Percentiles rank a stretch among this genome's conserved stretches.
These are phyloP conservation scores for Phlebiopsis gigantea DNA, from an alignment of 768 basidiomycete genomes.

Conservation along the genomic window DNA sequence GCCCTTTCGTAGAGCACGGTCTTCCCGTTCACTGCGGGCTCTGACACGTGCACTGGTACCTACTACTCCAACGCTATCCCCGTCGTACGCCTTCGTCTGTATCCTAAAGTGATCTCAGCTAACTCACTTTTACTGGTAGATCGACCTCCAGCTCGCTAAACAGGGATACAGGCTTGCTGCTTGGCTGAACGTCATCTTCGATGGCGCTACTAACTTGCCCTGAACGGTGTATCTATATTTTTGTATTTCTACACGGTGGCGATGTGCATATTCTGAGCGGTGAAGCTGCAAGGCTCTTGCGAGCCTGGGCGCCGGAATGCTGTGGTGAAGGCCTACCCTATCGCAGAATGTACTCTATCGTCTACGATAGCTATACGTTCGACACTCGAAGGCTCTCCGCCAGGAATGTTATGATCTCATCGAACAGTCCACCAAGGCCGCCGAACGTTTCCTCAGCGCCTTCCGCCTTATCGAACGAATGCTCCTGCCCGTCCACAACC, in stretches of 20 bases:
- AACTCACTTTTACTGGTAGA: constrained; percentile 9
- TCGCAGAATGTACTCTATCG: too few relatives aligned
- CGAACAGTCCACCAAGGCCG: constrained; percentile 29
- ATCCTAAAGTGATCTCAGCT: background rate
- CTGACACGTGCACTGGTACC: constrained; percentile 23
- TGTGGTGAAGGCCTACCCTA: too few relatives aligned
- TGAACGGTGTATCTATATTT: background rate
- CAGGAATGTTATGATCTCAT: constrained; percentile 24
- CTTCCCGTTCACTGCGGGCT: constrained; percentile 19
- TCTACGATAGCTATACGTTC: too few relatives aligned
- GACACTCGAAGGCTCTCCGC: background rate
- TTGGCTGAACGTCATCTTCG: constrained; percentile 22
- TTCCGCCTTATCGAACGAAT: constrained; percentile 50
- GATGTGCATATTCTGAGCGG: too few relatives aligned
- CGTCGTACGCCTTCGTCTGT: constrained; percentile 15
- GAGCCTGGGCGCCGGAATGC: too few relatives aligned
- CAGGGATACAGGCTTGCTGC: constrained; percentile 21
- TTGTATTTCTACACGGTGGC: background rate
- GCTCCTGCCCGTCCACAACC: constrained; percentile 40
- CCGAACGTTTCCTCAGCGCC: constrained; percentile 38
- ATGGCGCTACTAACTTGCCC: constrained; percentile 15
- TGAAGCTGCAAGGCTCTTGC: too few relatives aligned
- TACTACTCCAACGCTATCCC: constrained; percentile 23
- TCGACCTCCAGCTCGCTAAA: constrained; percentile 27
- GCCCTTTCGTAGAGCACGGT: constrained; percentile 16